Conservation (phyloP, 2,329 filamentous ascomycete species). For the Hirsutella thompsonii region DNA sequence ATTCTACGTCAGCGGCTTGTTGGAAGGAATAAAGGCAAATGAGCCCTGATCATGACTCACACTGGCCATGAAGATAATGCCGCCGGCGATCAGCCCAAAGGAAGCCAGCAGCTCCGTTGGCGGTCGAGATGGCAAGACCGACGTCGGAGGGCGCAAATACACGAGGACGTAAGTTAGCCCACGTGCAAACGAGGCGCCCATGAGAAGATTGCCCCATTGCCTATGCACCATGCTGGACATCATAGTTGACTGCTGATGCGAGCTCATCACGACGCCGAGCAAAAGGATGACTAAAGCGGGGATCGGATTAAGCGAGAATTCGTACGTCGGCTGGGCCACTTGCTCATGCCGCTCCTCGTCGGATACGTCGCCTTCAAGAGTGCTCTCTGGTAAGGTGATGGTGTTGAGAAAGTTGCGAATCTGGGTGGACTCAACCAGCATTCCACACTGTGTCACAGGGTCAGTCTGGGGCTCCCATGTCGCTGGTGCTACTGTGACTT, state of each 20-base stretch:
- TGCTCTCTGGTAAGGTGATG: constrained; percentile 23
- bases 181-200: constrained; percentile 68
- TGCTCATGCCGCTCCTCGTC: constrained; percentile 36
- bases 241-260: constrained; percentile 74
- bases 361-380: constrained; percentile 18
- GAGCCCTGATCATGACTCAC: constrained; percentile 34
- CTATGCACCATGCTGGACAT: constrained; percentile 84
- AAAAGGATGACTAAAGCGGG: constrained; percentile 78
- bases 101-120: constrained; percentile 80
- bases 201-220: constrained; percentile 81
- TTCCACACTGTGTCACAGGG: constrained; percentile 44
- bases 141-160: constrained; percentile 70
- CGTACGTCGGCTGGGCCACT: constrained; percentile 51
- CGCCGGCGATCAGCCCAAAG: constrained; percentile 79
- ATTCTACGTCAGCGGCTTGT: constrained; percentile 8
- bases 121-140: constrained; percentile 68
- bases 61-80: constrained; percentile 86
- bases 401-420: constrained; percentile 57
- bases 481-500: constrained; percentile 21
- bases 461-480: not conserved
- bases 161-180: constrained; percentile 67
- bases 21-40: not conserved
- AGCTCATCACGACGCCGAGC: constrained; percentile 89
- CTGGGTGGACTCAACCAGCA: constrained; percentile 67
- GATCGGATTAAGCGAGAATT: constrained; percentile 74